These are phyloP conservation scores for Lepidium africanum DNA, from an alignment of 345 rosid genomes.

Conservation along the genomic window DNA sequence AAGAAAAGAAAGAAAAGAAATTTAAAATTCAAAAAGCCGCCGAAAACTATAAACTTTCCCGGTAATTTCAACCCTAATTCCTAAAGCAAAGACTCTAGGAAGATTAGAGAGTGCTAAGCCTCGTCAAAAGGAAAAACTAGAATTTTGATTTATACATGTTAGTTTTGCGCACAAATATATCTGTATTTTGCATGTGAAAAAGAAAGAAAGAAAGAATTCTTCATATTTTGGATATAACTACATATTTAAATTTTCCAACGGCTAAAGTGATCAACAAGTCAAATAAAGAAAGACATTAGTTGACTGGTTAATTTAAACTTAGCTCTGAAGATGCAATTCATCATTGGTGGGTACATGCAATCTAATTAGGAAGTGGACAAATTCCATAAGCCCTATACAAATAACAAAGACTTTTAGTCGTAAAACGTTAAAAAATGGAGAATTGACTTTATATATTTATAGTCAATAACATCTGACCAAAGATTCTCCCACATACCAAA, in stretches of 20 bases:
- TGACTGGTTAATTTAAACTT: neutral
- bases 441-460: neutral
- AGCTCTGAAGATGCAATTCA: neutral
- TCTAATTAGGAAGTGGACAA: neutral
- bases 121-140: too few relatives aligned
- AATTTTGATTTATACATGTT: too few relatives aligned
- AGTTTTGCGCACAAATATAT: too few relatives aligned
- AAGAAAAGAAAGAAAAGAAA: too few relatives aligned
- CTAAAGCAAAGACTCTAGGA: too few relatives aligned
- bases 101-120: too few relatives aligned
- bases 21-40: too few relatives aligned
- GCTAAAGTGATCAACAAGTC: neutral
- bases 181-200: too few relatives aligned
- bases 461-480: neutral
- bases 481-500: neutral
- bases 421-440: neutral
- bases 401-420: neutral
- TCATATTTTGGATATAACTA: neutral
- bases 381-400: neutral
- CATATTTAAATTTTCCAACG: neutral
- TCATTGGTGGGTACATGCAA: neutral
- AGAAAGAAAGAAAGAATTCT: too few relatives aligned
- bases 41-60: too few relatives aligned
- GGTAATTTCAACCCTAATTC: too few relatives aligned
- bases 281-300: neutral